A percentile compares a stretch with the other conserved stretches of the same genome.
phyloP scores from a whole-genome alignment of 2,329 filamentous ascomycete species.

The Talaromyces albobiverticillius region DNA sequence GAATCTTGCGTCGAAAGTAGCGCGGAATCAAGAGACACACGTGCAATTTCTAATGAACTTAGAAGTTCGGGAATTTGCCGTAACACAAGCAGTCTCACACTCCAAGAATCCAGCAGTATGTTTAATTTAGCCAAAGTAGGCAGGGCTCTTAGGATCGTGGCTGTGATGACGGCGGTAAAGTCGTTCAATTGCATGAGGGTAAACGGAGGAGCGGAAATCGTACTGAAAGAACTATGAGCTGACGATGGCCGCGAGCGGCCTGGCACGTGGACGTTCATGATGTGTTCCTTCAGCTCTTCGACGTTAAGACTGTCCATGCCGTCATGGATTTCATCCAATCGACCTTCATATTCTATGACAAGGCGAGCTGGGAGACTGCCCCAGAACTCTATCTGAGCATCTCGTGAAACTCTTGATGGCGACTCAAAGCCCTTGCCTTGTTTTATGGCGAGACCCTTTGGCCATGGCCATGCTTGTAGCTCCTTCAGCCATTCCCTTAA shows the following conservation, averaged over 20 bases:
- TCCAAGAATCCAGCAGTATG: slow-evolving; percentile 74
- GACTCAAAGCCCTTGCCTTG: slow-evolving; percentile 43
- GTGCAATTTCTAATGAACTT: slow-evolving; percentile 53
- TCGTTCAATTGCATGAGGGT: slow-evolving; percentile 76
- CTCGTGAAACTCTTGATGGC: slow-evolving; percentile 21
- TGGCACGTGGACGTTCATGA: slow-evolving; percentile 75
- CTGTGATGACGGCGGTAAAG: slow-evolving; percentile 83
- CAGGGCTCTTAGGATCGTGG: slow-evolving; percentile 84
- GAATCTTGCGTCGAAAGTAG: slow-evolving; percentile 27
- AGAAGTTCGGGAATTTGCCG: slow-evolving; percentile 70
- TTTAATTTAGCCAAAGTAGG: slow-evolving; percentile 75
- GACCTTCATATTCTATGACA: slow-evolving; percentile 66
- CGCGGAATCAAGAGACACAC: slow-evolving; percentile 33
- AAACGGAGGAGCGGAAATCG: slow-evolving; percentile 35
- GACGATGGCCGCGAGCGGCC: slow-evolving; percentile 55
- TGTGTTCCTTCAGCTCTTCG: slow-evolving; percentile 83
- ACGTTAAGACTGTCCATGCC: slow-evolving; percentile 43
- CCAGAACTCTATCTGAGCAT: slow-evolving; percentile 50
- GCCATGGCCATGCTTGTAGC: slow-evolving; percentile 59
- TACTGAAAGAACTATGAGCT: slow-evolving; percentile 40
- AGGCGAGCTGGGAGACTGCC: slow-evolving; percentile 67
- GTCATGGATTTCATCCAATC: slow-evolving; percentile 69
- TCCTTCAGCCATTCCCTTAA: slow-evolving; percentile 59
- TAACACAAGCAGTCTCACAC: slow-evolving; percentile 70
- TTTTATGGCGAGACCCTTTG: slow-evolving; percentile 36